These are phyloP conservation scores for Candida pini DNA, from an alignment of 805 yeast species.

Conservation along the genomic window DNA sequence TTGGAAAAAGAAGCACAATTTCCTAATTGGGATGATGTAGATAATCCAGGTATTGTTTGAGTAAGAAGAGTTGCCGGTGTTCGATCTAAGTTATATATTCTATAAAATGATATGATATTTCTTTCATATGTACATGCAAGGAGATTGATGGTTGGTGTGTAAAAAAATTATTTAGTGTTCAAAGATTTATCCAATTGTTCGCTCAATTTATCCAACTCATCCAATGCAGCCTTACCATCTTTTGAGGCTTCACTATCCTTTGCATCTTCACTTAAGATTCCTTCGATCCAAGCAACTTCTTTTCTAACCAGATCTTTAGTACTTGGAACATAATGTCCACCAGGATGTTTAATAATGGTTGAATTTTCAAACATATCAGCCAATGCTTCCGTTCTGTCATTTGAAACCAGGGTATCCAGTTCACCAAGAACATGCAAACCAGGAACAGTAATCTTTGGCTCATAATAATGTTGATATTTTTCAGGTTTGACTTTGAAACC, in stretches of 20 bases:
- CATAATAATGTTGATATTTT: constrained; percentile 25
- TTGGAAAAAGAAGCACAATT: too few species aligned
- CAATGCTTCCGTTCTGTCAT: constrained; percentile 59
- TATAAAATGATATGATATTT: neutral
- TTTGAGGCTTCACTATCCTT: constrained; percentile 1
- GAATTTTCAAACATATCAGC: constrained; percentile 49
- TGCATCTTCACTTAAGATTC: constrained; percentile 14
- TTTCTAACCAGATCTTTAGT: constrained; percentile 43
- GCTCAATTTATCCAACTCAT: constrained; percentile 20
- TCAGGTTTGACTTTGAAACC: constrained; percentile 40
- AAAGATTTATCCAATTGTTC: constrained; percentile 27
- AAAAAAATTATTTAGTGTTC: constrained; percentile 12
- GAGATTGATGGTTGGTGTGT: neutral
- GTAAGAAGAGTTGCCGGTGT: too few species aligned
- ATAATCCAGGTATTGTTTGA: too few species aligned
- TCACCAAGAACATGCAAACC: constrained; percentile 83
- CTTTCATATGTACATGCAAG: constrained; percentile 2
- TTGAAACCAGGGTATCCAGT: constrained; percentile 78
- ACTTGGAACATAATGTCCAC: constrained; percentile 96
- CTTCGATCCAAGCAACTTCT: constrained; percentile 31
- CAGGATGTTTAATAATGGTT: constrained; percentile 69
- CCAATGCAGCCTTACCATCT: constrained; percentile 8
- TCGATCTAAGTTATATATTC: neutral
- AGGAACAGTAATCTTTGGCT: constrained; percentile 25
- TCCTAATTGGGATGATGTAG: neutral